Evolutionary conservation across 768 basidiomycete genomes (phyloP), one percentile per base, ranked within the genome.

Genomic region (Suillus fuscotomentosus): DNA sequence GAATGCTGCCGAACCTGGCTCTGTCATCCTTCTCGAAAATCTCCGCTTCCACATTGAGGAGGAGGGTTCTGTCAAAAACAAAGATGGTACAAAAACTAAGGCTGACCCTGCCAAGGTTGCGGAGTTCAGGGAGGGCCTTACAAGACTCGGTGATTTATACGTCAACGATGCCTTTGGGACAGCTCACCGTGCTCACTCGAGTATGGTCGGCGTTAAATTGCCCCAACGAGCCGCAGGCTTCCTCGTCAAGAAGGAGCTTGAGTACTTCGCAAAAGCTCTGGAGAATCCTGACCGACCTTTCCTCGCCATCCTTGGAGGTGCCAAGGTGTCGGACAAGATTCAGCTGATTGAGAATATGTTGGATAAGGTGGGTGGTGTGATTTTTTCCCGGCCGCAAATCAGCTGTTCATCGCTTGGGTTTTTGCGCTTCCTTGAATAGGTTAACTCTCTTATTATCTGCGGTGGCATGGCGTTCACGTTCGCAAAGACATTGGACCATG

Each of bases 401-500:
- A 27, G 47, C 38, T 13, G 11, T 53, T 38, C 24, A 17, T 43
- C 9, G 24, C 22, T 54, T 38, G 42, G 41, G 34, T 51, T 60
- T 60, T 65, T 11, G 22, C 17, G 6, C 39, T 60, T 31, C 43
- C 45, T 61, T 11, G 56, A 56, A 10, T 67, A 95, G 92, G 97
- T 99, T 78, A 83, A 99, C 80, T 92, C 91, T 27, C 82, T 99
- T 68, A 98, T 99, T 76, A 92, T 99, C 70, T 92, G 94, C 68
- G 97, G 97, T 72, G 97, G 97, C 36, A 99, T 99, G 97, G 93
- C 94, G 42, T 99, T 97, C 81, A 99, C 97, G 63, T 99, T 99
- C 86, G 95, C 96, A 80, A 99, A 98, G 83, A 91, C 89, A 7
- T 83, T 97, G 63, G 86, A 98, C 64, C 83, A 87, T 66, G 83